Conservation (phyloP, 169 alveolate species). For the Cryptosporidium bovis region DNA sequence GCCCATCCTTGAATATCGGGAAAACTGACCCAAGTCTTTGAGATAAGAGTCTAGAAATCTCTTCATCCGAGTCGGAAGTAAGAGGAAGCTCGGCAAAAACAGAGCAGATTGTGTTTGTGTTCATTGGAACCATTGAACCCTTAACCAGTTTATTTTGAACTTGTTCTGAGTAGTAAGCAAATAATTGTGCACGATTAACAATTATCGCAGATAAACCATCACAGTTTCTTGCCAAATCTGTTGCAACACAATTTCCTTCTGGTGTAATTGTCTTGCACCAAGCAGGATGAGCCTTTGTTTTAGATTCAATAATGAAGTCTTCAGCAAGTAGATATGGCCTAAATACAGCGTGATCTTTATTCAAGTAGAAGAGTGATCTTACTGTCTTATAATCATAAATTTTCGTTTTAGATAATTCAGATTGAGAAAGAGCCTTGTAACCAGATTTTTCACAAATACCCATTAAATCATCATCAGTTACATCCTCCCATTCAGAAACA, state of each 20-base stretch:
- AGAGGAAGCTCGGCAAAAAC: conserved; percentile 11
- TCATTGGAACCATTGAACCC: conserved; percentile 44
- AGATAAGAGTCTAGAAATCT: not conserved
- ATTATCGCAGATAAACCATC: conserved; percentile 52
- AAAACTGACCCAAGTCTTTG: conserved; percentile 35
- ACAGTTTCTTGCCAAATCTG: conserved; percentile 56
- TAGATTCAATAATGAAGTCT: conserved; percentile 31
- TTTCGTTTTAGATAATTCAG: conserved; percentile 27
- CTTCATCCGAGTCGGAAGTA: conserved; percentile 17
- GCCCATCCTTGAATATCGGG: conserved; percentile 47
- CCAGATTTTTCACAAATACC: conserved; percentile 68
- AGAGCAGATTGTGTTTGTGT: conserved; percentile 45
- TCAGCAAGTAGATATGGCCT: conserved; percentile 53
- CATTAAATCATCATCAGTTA: conserved; percentile 8
- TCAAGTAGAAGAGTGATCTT: conserved; percentile 22
- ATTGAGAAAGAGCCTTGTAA: conserved; percentile 24
- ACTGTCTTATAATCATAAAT: conserved; percentile 3
- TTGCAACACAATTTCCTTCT: conserved; percentile 63
- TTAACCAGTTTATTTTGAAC: conserved; percentile 35
- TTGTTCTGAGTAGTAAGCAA: conserved; percentile 48
- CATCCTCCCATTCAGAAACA: conserved; percentile 43
- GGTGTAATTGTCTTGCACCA: conserved; percentile 66
- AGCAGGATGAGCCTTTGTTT: conserved; percentile 28
- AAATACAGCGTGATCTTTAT: conserved; percentile 49
- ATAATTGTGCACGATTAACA: conserved; percentile 62